Base-by-base conservation (phyloP, 805 yeast genomes). In the Tetrapisispora iriomotensis region DNA sequence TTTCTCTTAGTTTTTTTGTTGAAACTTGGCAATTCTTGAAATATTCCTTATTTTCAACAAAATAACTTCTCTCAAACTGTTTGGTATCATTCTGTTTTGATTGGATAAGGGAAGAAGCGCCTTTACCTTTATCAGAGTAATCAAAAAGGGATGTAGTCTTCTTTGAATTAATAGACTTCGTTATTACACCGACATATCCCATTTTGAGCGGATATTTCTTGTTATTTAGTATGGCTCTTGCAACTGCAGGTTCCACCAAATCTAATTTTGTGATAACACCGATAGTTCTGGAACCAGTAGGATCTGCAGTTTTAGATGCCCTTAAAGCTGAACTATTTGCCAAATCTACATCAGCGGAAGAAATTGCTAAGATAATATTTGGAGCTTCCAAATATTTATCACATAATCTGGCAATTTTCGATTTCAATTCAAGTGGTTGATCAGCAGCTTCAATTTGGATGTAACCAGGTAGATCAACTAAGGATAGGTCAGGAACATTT, bases 121-220 rank as follows among this genome's bases (percentile, higher is more conserved):
- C 75, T 52, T 77, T 79, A 30, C 74, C 70, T 1, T 82, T 76
- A 2, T 74, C 60, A 1, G 27, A 28, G n/a, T 35, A 27, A 8
- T 21, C 12, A 9, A 31, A 22, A 2, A 38, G 12, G 21, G 40
- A 29, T 6, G 14, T 22, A 80, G 67, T 41, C 73, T 39, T 40
- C 1, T 56, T 34, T 22, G 6, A 6, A 8, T 34, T 14, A 12
- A 26, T 95, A 0, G 83, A 72, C 47, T 77, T 82, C 2, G 96
- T 84, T 15, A 94, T 81, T n/a, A 94, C 97, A 41, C 99, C 99
- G 17, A 92, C 97, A 57, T 92, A 92, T 0, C 99, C 99, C 95
- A 92, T 84, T 51, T 74, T 78, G 44, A 92, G 66, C 0, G 98
- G 97, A 53, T 94, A 94, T 52, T 79, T 83, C 46, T 72, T 77